phyloP scores from a whole-genome alignment of 1,284 basidiomycete species.

The Melampsora allii-populina region DNA sequence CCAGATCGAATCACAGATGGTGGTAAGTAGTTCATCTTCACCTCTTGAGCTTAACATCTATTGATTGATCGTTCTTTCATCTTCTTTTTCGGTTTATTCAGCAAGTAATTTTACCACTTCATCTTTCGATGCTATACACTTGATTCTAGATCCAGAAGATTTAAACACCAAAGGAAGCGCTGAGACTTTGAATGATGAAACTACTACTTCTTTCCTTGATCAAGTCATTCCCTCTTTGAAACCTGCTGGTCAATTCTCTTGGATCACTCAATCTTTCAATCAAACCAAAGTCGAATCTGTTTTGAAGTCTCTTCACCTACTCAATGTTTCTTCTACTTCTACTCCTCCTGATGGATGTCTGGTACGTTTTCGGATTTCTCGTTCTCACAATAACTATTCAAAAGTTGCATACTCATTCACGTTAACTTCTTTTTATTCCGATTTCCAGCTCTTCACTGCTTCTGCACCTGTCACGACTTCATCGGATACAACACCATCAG shows the following conservation, averaged over 20 bases:
- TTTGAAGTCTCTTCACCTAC: conserved; percentile 3
- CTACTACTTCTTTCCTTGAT: conserved; percentile 1
- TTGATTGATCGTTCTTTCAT: background rate
- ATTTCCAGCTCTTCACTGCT: conserved; percentile 19
- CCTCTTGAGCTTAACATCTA: background rate
- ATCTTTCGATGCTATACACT: conserved; percentile 30
- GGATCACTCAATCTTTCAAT: conserved; percentile 7
- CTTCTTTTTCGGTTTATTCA: background rate
- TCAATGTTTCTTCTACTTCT: conserved; percentile 3
- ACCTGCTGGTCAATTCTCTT: conserved; percentile 10
- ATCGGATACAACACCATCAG: background rate
- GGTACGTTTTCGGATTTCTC: conserved; percentile 1
- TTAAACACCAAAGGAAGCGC: conserved; percentile 2
- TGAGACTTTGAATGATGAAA: background rate
- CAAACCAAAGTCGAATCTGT: conserved; percentile 17
- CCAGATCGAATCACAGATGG: conserved; percentile 35
- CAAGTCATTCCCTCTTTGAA: conserved; percentile 15
- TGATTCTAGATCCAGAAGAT: conserved; percentile 20
- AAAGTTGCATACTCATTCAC: background rate
- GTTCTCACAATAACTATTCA: background rate
- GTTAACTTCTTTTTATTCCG: background rate
- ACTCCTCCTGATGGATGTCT: conserved; percentile 2
- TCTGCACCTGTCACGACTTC: conserved; percentile 15
- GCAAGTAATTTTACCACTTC: conserved; percentile 11
- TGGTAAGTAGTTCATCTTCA: conserved; percentile 6